Evolutionary conservation across 2,329 filamentous ascomycete genomes (phyloP), one percentile per base, ranked within the genome.

Genomic region (Chaetothyriales sp.): DNA sequence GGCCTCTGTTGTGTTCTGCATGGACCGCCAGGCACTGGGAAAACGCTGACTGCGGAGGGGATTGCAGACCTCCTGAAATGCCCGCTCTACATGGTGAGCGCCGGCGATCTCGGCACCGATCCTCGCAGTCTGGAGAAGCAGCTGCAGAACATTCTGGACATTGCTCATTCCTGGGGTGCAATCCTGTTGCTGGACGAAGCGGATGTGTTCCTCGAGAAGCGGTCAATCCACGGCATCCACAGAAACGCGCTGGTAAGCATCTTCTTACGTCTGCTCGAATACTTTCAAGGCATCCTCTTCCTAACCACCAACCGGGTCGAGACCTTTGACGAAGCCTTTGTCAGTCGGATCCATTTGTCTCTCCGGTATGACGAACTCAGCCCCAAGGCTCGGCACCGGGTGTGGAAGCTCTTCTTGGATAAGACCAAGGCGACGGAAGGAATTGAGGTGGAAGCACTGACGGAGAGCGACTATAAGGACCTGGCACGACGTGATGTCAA

Each of bases 281-380:
- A 94, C 66, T 94, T 94, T 69, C 86, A 94, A 63, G 89, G 89
- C 2, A 94, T 94, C 50, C 67, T 94, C 4, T 94, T 95, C 71
- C 69, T 95, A 22, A 95, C 89, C 0, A 94, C 89, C 2, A 94
- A 94, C 65, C 80, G 88, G 1, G 86, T 94, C 1, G 70, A 83
- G 71, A 89, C 86, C 0, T 94, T 95, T 62, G 89, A 95, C 61
- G 86, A 92, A 56, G 89, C 89, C 0, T 94, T 94, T 73, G 85
- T 92, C 64, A 86, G 82, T 8, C 80, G 89, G 20, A 61, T 61
- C 28, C 87, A 94, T 65, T 83, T 94, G 60, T 86, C 87, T 0
- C 73, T 95, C 7, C 77, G 85, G 25, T 95, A 94, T 67, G 85
- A 85, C 43, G 80, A 84, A 47, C 75, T 94, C 7, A 81, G 81